Evolutionary conservation across 139 green algal genomes (phyloP).

Genomic region (Nannochloris sp.): DNA sequence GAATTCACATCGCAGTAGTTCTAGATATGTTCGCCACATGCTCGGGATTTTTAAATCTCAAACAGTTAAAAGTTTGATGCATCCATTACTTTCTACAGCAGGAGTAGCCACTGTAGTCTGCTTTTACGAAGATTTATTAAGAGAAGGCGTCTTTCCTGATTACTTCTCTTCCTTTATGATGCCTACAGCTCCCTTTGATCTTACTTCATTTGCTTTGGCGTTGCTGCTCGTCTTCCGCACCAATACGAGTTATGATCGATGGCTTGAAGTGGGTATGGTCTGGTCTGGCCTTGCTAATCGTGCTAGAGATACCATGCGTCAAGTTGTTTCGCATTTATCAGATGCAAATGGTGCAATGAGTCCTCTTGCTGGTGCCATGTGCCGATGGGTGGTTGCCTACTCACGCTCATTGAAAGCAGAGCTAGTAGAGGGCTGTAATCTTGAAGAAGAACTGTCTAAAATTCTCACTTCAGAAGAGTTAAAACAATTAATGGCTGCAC

Average conservation of each 20-base stretch:
- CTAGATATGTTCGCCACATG: constrained; percentile 28
- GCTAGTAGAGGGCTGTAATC: not conserved
- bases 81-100: constrained; percentile 15
- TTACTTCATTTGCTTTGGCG: constrained; percentile 37
- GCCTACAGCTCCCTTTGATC: constrained; percentile 25
- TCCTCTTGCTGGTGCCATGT: constrained; percentile 10
- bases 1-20: constrained; percentile 17
- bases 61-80: constrained; percentile 17
- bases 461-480: constrained; percentile 25
- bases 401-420: constrained; percentile 18
- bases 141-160: not conserved
- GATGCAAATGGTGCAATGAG: not conserved
- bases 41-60: constrained; percentile 23
- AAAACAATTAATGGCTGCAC: constrained; percentile 1
- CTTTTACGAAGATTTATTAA: constrained; percentile 3
- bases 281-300: constrained; percentile 33
- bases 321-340: constrained; percentile 22
- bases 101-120: constrained; percentile 10
- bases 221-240: constrained; percentile 51
- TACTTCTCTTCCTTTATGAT: constrained; percentile 12
- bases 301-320: constrained; percentile 34
- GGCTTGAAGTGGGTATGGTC: constrained; percentile 40
- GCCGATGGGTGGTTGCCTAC: constrained; percentile 32
- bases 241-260: constrained; percentile 43
- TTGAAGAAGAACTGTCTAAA: constrained; percentile 13